Base-by-base conservation (phyloP, 2,329 filamentous ascomycete genomes). In the Saccharata proteae region DNA sequence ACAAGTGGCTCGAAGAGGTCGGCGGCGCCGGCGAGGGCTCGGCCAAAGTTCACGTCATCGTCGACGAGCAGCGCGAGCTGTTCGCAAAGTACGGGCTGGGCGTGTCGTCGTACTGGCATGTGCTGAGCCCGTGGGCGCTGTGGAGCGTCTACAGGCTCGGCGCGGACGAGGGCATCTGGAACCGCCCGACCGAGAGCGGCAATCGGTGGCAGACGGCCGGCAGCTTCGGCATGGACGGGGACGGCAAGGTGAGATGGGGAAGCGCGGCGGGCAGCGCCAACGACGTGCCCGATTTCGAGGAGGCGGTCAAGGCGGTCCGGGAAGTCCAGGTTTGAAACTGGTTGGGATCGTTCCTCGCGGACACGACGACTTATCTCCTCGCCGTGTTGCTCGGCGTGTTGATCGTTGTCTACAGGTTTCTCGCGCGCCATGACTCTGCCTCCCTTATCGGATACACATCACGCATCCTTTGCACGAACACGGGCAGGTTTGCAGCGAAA, bases 41-140 rank as follows among this genome's bases (percentile, higher is more conserved):
- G 16, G 70, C 66, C 56, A 61, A 72, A 32, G 61, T 74, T 3
- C 49, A 67, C 3, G 57, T 83, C 3, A 47, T 82, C 5, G 59
- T 76, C 17, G 77, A 84, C 51, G 53, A 65, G 10, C 58, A 67
- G 27, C 62, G 76, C 29, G 62, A 71, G 36, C 49, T 74, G 3
- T 82, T 79, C 46, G 68, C 69, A 3, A 58, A 62, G 34, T 82
- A 75, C 74, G 78, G 79, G 0, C 57, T 84, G 3, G 75, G 75
- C 5, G 53, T 69, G 3, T 67, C 68, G 2, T 65, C 59, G 13
- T 67, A 70, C 36, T 74, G 70, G 66, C 74, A 82, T 44, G 66
- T 77, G 5, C 51, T 79, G 11, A 70, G 63, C 33, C 75, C 74
- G 1, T 48, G 60, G 32, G 62, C 66, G n/a, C 40, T 82, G 36